A percentile compares a stretch with the other conserved stretches of the same genome.
Evolutionary conservation across 768 basidiomycete species (phyloP).

Genomic region (Lentinula detonsa): DNA sequence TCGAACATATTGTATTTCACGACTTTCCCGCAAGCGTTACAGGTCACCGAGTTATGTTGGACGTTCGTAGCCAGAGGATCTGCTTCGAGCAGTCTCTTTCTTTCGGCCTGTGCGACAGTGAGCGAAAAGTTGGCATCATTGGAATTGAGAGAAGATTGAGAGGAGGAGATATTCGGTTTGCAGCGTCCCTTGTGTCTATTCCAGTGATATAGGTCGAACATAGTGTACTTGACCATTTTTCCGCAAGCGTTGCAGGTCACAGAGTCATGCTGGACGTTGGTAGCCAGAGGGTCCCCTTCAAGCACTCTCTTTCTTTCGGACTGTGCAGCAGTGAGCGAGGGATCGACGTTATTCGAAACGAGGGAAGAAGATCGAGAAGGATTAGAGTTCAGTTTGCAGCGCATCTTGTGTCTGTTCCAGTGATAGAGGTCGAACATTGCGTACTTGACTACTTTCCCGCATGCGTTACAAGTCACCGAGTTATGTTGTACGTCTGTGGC

Average conservation of each 20-base stretch:
- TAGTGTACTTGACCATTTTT: neutral
- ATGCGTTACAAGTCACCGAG: neutral
- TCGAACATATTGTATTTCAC: neutral
- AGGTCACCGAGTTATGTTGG: neutral
- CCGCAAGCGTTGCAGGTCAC: neutral
- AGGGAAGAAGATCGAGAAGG: neutral
- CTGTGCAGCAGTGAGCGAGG: neutral
- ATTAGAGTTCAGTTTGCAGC: neutral
- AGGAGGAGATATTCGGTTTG: neutral
- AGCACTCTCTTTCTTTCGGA: neutral
- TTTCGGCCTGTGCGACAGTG: neutral
- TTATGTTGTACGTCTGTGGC: neutral
- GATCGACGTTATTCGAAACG: neutral
- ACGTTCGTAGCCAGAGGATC: neutral
- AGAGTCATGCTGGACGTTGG: neutral
- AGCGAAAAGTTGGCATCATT: neutral
- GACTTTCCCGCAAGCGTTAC: neutral
- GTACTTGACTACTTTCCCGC: neutral
- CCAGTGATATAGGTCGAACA: neutral
- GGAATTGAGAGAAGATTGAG: neutral
- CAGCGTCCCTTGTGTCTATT: neutral
- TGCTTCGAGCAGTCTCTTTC: neutral
- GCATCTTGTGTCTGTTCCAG: neutral
- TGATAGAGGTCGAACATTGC: neutral
- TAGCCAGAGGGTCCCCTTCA: neutral